These are phyloP conservation scores for Pseudogymnoascus destructans DNA, from an alignment of 2,329 filamentous ascomycete genomes.

Conservation along the genomic window DNA sequence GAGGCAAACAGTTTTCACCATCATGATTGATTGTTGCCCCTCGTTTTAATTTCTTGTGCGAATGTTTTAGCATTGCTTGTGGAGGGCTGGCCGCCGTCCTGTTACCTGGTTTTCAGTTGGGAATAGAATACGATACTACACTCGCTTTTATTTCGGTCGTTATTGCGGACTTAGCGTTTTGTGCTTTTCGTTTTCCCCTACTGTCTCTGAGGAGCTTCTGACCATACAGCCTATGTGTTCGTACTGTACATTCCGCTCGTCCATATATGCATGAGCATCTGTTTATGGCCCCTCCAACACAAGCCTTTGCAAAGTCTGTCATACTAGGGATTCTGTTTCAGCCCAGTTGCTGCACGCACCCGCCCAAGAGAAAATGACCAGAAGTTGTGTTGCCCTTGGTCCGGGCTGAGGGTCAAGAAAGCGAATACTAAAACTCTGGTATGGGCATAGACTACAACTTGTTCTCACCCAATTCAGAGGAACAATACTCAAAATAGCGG, in stretches of 20 bases:
- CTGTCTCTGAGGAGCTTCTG: background rate
- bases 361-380: conserved; percentile 1
- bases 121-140: background rate
- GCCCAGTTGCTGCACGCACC: conserved; percentile 4
- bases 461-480: background rate
- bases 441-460: background rate
- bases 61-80: background rate
- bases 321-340: conserved; percentile 1
- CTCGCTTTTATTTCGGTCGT: conserved; percentile 1
- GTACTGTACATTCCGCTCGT: background rate
- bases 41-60: background rate
- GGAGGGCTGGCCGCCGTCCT: background rate
- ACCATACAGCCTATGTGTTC: background rate
- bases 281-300: background rate
- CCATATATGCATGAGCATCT: background rate
- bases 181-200: background rate
- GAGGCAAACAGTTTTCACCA: background rate
- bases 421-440: conserved; percentile 4
- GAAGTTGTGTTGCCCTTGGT: background rate
- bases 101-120: background rate
- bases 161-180: conserved; percentile 1
- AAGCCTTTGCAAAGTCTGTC: background rate
- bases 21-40: background rate
- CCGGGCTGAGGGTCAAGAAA: background rate
- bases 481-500: background rate